Percentiles rank a stretch among this genome's conserved stretches.
These are phyloP conservation scores for Forsythia suspensa DNA, from an alignment of 257 asterid species.

Conservation along the genomic window DNA sequence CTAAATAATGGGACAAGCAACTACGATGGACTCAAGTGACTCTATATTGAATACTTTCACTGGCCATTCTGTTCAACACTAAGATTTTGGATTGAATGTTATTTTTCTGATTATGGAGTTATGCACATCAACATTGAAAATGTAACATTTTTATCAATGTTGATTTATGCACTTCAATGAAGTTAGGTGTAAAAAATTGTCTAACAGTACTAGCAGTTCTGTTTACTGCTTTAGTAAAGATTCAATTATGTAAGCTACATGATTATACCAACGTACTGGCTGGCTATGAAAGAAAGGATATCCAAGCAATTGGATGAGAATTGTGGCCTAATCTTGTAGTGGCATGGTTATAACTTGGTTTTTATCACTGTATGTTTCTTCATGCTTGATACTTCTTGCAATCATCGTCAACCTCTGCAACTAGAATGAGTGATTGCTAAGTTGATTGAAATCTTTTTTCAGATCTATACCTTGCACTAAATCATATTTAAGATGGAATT, in stretches of 20 bases:
- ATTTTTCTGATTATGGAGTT: not conserved
- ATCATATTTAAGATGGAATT: not conserved
- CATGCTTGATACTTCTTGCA: not conserved
- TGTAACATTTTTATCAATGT: not conserved
- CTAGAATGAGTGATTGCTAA: not conserved
- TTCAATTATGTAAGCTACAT: not conserved
- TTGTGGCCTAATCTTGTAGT: not conserved
- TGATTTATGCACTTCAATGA: constrained; percentile 10
- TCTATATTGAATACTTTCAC: not conserved
- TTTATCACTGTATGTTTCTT: not conserved
- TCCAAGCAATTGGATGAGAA: not conserved
- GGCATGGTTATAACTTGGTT: not conserved
- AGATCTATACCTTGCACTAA: not conserved
- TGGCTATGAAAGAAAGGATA: too few species aligned
- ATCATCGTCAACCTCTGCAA: not conserved
- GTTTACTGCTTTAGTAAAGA: not conserved
- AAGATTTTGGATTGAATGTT: not conserved
- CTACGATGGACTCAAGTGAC: not conserved
- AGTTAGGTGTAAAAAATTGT: not conserved
- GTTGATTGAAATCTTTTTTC: not conserved
- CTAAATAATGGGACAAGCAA: not conserved
- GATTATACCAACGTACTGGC: too few species aligned
- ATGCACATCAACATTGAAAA: not conserved
- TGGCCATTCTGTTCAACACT: not conserved
- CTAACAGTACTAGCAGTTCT: not conserved